Percentiles rank a stretch among this genome's conserved stretches.
Evolutionary conservation across 306 rosid species (phyloP).

Genomic region (Arachis stenosperma): DNA sequence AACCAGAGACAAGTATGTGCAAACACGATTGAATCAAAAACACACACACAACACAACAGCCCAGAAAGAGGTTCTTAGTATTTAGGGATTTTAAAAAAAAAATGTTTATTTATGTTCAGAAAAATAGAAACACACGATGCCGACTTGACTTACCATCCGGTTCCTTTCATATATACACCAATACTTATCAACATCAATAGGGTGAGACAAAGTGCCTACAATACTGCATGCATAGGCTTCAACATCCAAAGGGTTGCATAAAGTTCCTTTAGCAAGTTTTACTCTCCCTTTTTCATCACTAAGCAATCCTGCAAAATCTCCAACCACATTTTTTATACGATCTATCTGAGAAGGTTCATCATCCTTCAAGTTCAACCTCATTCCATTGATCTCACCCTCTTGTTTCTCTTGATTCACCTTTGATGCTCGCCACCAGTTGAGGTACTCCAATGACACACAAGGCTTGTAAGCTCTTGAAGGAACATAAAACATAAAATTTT

Average conservation of each 20-base stretch:
- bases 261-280: constrained; percentile 10
- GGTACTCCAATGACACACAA: constrained; percentile 34
- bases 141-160: background rate
- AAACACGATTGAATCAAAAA: background rate
- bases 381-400: background rate
- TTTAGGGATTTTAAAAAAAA: too few relatives aligned
- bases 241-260: constrained; percentile 23
- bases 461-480: constrained; percentile 33
- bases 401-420: background rate
- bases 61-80: background rate
- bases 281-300: constrained; percentile 15
- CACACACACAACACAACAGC: background rate
- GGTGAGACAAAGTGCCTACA: constrained; percentile 17
- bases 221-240: constrained; percentile 4
- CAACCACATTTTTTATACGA: background rate
- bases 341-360: background rate
- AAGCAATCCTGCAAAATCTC: background rate
- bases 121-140: background rate
- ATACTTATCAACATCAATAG: constrained; percentile 13
- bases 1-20: background rate
- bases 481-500: constrained; percentile 36
- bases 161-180: background rate
- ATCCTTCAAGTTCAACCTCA: background rate
- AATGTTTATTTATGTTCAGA: background rate
- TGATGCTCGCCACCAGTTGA: constrained; percentile 25